These are phyloP conservation scores for Tagetes patula DNA, from an alignment of 129 eudicot species.

Conservation along the genomic window DNA sequence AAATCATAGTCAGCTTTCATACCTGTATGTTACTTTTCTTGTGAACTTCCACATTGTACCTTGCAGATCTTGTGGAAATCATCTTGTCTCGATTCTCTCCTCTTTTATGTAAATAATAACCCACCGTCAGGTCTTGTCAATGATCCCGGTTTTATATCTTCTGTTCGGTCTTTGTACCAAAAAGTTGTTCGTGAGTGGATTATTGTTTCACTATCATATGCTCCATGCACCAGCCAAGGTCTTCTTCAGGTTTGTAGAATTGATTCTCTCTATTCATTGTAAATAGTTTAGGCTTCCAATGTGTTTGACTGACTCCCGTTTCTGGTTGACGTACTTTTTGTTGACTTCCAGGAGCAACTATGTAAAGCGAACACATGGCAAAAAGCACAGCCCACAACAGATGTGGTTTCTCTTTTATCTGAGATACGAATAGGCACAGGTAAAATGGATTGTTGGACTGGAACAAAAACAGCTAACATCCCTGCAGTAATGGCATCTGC, in stretches of 20 bases:
- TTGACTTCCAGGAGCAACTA: slow-evolving; percentile 72
- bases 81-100: slow-evolving; percentile 81
- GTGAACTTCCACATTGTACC: slow-evolving; percentile 21
- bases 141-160: slow-evolving; percentile 81
- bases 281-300: slow-evolving; percentile 12
- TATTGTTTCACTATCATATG: slow-evolving; percentile 80
- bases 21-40: slow-evolving; percentile 9
- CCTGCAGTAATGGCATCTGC: slow-evolving; percentile 99
- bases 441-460: slow-evolving; percentile 80
- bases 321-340: slow-evolving; percentile 9
- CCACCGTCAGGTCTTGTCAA: slow-evolving; percentile 70
- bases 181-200: slow-evolving; percentile 88
- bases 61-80: slow-evolving; percentile 95
- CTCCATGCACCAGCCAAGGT: slow-evolving; percentile 99
- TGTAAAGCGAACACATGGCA: slow-evolving; percentile 89
- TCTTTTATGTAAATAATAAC: slow-evolving; percentile 76
- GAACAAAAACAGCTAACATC: slow-evolving; percentile 88
- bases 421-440: slow-evolving; percentile 95
- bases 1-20: background rate
- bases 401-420: slow-evolving; percentile 88
- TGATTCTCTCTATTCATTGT: background rate
- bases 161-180: slow-evolving; percentile 90
- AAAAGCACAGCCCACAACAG: slow-evolving; percentile 90
- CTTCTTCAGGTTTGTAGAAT: slow-evolving; percentile 83
- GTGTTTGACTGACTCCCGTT: slow-evolving; percentile 4